These are phyloP conservation scores for Epichloe elymi DNA, from an alignment of 2,329 filamentous ascomycete genomes.

Conservation along the genomic window DNA sequence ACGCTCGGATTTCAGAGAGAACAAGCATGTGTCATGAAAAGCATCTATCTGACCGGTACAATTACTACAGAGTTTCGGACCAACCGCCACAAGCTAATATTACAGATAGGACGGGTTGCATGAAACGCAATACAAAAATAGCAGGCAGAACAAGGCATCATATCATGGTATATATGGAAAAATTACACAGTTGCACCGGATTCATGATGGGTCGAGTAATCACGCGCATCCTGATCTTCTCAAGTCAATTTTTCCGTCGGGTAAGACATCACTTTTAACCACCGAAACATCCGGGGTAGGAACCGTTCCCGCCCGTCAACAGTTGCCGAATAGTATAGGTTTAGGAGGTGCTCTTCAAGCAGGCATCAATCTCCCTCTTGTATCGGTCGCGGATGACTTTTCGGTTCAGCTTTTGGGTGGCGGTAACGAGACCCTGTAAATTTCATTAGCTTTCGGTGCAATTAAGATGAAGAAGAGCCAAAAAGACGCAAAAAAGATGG, in stretches of 20 bases:
- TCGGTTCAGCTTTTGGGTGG: conserved; percentile 49
- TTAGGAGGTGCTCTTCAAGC: conserved; percentile 17
- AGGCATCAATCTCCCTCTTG: conserved; percentile 35
- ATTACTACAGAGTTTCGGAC: not conserved
- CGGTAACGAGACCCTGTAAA: conserved; percentile 43
- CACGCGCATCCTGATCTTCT: not conserved
- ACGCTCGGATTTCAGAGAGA: no score
- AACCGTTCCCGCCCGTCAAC: not conserved
- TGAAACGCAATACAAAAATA: not conserved
- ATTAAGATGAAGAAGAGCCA: no score
- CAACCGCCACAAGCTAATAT: conserved; percentile 2
- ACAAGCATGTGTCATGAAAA: not conserved
- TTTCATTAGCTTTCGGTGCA: not conserved
- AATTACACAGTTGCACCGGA: not conserved
- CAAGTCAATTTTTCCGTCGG: not conserved
- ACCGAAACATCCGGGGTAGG: not conserved
- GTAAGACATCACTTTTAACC: not conserved
- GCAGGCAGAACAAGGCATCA: not conserved
- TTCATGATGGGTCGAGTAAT: not conserved
- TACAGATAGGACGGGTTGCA: not conserved
- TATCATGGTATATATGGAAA: not conserved
- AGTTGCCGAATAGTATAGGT: not conserved
- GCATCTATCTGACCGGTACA: not conserved
- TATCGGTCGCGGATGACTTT: conserved; percentile 36
- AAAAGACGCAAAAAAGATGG: not conserved